phyloP scores from a whole-genome alignment of 176 grass and related monocot genomes.

The Oryza australiensis region DNA sequence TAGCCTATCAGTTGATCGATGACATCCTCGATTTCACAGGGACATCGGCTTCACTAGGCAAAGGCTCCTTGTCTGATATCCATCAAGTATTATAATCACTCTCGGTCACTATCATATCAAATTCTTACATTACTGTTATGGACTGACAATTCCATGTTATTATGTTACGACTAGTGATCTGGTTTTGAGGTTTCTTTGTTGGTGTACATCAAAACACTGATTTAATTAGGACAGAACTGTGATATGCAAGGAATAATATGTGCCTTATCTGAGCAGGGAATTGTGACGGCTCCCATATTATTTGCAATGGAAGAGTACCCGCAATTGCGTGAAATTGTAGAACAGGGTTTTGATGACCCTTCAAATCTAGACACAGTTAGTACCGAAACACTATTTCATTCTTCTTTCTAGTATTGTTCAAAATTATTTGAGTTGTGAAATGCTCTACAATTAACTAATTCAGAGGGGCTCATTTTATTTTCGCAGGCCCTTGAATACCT shows the following conservation, averaged over 20 bases:
- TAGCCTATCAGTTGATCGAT: slow-evolving; percentile 87
- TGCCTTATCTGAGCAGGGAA: slow-evolving; percentile 49
- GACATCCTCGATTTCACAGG: slow-evolving; percentile 93
- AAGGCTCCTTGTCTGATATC: slow-evolving; percentile 79
- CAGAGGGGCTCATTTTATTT: background rate
- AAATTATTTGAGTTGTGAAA: slow-evolving; percentile 18
- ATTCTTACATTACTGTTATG: background rate
- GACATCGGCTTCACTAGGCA: slow-evolving; percentile 71
- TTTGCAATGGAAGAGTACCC: slow-evolving; percentile 89
- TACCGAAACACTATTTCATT: background rate
- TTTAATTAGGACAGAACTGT: background rate
- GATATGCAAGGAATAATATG: slow-evolving; percentile 13
- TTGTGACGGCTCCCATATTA: slow-evolving; percentile 79
- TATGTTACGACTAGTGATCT: background rate
- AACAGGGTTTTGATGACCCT: slow-evolving; percentile 69
- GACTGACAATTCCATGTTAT: background rate
- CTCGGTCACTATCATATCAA: background rate
- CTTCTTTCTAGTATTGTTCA: background rate
- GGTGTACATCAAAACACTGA: background rate
- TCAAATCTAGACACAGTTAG: slow-evolving; percentile 58
- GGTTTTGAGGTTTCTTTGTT: background rate
- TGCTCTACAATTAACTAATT: background rate
- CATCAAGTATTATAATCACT: slow-evolving; percentile 60
- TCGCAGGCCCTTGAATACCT: slow-evolving; percentile 53
- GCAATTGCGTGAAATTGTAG: slow-evolving; percentile 52